Evolutionary conservation across 371 early-diverging fungal genomes (phyloP).

Genomic region (Vairimorpha necatrix): DNA sequence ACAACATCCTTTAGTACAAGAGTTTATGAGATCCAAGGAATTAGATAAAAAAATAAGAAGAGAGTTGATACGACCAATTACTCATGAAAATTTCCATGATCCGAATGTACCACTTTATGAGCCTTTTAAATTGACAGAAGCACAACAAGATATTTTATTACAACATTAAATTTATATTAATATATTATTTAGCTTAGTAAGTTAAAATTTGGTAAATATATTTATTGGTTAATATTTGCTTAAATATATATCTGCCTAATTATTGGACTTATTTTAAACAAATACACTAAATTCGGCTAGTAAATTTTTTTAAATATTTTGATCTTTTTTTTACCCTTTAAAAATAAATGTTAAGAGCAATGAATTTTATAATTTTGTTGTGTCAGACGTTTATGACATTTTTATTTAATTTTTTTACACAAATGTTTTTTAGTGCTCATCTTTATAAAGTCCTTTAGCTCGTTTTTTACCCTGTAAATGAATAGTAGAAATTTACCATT

Average conservation of each 20-base stretch:
- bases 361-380: constrained; percentile 23
- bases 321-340: too few relatives aligned
- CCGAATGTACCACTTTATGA: constrained; percentile 1
- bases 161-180: constrained; percentile 5
- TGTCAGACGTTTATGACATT: constrained; percentile 35
- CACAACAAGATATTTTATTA: constrained; percentile 3
- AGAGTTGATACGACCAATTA: not conserved
- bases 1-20: not conserved
- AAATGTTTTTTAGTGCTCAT: not conserved
- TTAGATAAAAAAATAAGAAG: not conserved
- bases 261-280: too few relatives aligned
- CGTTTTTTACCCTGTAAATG: not conserved
- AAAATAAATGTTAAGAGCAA: constrained; percentile 29
- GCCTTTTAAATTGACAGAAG: not conserved
- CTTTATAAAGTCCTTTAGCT: not conserved
- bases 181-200: not conserved
- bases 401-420: constrained; percentile 6
- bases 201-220: too few relatives aligned
- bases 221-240: too few relatives aligned
- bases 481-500: not conserved
- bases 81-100: not conserved
- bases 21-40: not conserved
- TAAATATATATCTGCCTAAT: too few relatives aligned
- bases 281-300: too few relatives aligned
- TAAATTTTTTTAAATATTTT: too few relatives aligned